Conservation (phyloP, 371 early-diverging fungal genomes). For the Rhizomucor pusillus region DNA sequence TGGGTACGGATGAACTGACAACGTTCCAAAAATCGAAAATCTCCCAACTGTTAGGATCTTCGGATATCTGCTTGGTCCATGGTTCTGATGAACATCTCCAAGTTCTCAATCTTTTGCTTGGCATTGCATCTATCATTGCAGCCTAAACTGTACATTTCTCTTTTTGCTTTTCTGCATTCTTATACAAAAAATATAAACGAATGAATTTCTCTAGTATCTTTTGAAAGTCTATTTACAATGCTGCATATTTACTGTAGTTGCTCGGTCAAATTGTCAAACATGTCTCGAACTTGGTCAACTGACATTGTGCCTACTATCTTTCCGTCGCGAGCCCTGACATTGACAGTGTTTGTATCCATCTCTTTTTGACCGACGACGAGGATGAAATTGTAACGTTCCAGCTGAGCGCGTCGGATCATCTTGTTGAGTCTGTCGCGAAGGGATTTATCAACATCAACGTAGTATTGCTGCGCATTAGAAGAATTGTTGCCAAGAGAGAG, state of each 20-base stretch:
- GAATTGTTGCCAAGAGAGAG: slow-evolving; percentile 25
- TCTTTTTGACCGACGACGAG: slow-evolving; percentile 96
- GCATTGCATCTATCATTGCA: slow-evolving; percentile 45
- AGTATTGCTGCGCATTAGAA: slow-evolving; percentile 30
- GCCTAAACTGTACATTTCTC: slow-evolving; percentile 2
- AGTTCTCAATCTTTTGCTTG: slow-evolving; percentile 62
- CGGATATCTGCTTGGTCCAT: slow-evolving; percentile 75
- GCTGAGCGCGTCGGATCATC: slow-evolving; percentile 92
- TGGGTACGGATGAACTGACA: slow-evolving; percentile 56
- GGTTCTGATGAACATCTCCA: slow-evolving; percentile 92
- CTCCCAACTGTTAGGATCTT: slow-evolving; percentile 11
- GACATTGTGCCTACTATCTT: slow-evolving; percentile 51
- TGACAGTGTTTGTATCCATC: slow-evolving; percentile 76
- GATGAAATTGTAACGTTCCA: slow-evolving; percentile 89
- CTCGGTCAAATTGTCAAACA: slow-evolving; percentile 43
- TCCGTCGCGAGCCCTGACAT: slow-evolving; percentile 76
- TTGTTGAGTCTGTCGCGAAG: slow-evolving; percentile 88
- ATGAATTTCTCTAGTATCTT: background rate
- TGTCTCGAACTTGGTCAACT: slow-evolving; percentile 35
- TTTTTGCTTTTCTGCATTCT: too few relatives aligned
- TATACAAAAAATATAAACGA: background rate
- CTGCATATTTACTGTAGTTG: slow-evolving; percentile 30
- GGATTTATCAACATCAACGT: slow-evolving; percentile 80
- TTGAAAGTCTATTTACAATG: slow-evolving; percentile 5
- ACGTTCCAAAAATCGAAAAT: slow-evolving; percentile 48